phyloP scores from a whole-genome alignment of 495 filamentous ascomycete species.

The Penicillium herquei region DNA sequence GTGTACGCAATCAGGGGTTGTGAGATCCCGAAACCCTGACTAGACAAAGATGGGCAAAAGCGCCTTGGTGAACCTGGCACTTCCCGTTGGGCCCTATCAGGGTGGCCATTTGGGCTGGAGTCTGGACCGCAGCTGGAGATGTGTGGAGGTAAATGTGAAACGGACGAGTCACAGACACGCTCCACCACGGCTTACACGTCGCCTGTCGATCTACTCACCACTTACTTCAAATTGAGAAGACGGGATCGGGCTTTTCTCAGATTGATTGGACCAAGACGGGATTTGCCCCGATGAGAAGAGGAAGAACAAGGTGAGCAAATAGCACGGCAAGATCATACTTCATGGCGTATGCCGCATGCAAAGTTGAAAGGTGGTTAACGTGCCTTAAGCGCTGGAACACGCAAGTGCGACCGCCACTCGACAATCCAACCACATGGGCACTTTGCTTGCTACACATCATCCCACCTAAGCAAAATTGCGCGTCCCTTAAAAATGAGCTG shows the following conservation, averaged over 20 bases:
- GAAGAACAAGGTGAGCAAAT: background rate
- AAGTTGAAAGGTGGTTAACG: too few species aligned
- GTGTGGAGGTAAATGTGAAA: constrained; percentile 1
- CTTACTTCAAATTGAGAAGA: constrained; percentile 13
- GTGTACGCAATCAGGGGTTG: background rate
- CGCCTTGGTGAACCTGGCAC: background rate
- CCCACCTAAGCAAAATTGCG: too few species aligned
- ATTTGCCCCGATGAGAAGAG: background rate
- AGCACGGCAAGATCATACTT: background rate
- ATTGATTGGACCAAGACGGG: background rate
- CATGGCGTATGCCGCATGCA: too few species aligned
- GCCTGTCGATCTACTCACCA: constrained; percentile 13
- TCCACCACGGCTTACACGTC: constrained; percentile 18
- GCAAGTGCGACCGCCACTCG: too few species aligned
- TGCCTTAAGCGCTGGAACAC: too few species aligned
- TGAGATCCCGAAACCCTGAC: background rate
- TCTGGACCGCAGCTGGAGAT: background rate
- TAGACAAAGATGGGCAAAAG: background rate
- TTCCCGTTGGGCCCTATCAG: background rate
- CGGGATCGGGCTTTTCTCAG: background rate
- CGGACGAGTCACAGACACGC: constrained; percentile 1
- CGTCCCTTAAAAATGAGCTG: too few species aligned
- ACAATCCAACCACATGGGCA: too few species aligned
- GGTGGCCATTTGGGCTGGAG: background rate
- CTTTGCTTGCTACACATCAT: too few species aligned